Evolutionary conservation across 176 grass and related monocot genomes (phyloP).

Genomic region (Aegilops sharonensis): DNA sequence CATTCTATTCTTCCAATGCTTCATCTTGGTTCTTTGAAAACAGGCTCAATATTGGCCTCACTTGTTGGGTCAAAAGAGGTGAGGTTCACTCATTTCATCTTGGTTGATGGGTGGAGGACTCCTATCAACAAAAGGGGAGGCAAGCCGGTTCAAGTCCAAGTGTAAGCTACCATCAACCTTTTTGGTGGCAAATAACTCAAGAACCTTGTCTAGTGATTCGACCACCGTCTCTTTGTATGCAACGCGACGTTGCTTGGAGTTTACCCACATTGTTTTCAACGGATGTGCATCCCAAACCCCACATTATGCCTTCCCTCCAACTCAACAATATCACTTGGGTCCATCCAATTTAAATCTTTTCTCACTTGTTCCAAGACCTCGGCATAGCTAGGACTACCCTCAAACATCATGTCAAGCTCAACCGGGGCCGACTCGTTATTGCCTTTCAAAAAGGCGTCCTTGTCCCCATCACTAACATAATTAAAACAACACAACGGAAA

Average conservation of each 20-base stretch:
- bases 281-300: background rate
- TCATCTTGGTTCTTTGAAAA: background rate
- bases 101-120: too few relatives aligned
- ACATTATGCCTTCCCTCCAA: background rate
- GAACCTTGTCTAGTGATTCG: background rate
- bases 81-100: too few relatives aligned
- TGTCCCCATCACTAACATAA: background rate
- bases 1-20: background rate
- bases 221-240: background rate
- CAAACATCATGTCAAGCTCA: background rate
- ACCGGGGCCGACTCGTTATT: background rate
- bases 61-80: too few relatives aligned
- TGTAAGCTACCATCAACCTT: too few relatives aligned
- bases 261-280: too few relatives aligned
- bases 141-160: too few relatives aligned
- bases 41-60: background rate
- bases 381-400: background rate
- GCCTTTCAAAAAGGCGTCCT: background rate
- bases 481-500: background rate
- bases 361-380: background rate
- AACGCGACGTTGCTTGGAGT: too few relatives aligned
- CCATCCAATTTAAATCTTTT: background rate
- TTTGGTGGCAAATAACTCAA: too few relatives aligned
- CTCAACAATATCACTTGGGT: background rate
- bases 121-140: too few relatives aligned